phyloP scores from a whole-genome alignment of 2,329 filamentous ascomycete genomes.

The Chrysosporium keratinophilum region DNA sequence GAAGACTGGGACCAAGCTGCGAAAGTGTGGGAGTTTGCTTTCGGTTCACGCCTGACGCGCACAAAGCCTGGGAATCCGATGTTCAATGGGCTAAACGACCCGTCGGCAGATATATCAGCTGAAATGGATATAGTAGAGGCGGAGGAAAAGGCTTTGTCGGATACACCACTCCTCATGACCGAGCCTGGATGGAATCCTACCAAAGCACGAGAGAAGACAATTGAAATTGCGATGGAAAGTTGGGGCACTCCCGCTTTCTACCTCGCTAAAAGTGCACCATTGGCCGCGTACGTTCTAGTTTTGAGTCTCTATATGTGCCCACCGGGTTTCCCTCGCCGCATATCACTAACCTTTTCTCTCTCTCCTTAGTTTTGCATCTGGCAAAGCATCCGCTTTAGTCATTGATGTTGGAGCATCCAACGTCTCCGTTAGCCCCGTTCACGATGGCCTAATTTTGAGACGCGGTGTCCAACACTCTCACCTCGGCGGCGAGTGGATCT shows the following conservation, averaged over 20 bases:
- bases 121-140: slow-evolving; percentile 51
- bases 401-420: slow-evolving; percentile 84
- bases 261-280: slow-evolving; percentile 75
- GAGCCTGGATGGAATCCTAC: slow-evolving; percentile 85
- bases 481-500: slow-evolving; percentile 81
- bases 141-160: slow-evolving; percentile 67
- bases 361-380: slow-evolving; percentile 61
- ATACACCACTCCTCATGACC: slow-evolving; percentile 85
- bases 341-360: slow-evolving; percentile 7
- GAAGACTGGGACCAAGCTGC: slow-evolving; percentile 93
- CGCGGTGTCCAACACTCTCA: slow-evolving; percentile 78
- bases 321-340: neutral
- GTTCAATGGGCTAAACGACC: slow-evolving; percentile 70
- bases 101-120: slow-evolving; percentile 48
- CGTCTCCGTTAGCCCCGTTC: slow-evolving; percentile 79
- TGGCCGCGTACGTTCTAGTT: slow-evolving; percentile 53
- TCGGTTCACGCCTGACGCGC: slow-evolving; percentile 78
- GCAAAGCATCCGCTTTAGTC: slow-evolving; percentile 86
- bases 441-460: slow-evolving; percentile 89
- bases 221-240: slow-evolving; percentile 93
- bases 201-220: slow-evolving; percentile 84
- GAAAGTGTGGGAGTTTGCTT: slow-evolving; percentile 83
- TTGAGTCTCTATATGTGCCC: neutral
- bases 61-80: slow-evolving; percentile 57
- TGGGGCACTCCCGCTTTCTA: slow-evolving; percentile 96